phyloP scores from a whole-genome alignment of 2,329 filamentous ascomycete genomes.

The Colletotrichum brevisporum region DNA sequence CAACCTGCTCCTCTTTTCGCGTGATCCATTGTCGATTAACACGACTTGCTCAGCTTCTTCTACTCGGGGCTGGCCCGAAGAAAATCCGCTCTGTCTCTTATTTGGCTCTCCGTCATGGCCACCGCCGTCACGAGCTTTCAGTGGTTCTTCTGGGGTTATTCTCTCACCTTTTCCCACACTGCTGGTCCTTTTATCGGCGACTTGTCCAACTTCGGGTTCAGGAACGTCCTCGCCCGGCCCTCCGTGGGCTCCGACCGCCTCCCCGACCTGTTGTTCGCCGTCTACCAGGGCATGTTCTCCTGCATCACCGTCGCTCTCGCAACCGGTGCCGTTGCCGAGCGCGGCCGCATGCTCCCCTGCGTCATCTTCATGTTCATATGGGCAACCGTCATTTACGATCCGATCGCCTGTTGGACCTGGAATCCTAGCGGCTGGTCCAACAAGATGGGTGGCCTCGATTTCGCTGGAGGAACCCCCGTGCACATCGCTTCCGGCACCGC shows the following conservation, averaged over 20 bases:
- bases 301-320: conserved; percentile 88
- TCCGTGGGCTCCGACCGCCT: conserved; percentile 81
- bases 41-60: conserved; percentile 74
- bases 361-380: conserved; percentile 95
- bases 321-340: conserved; percentile 87
- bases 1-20: neutral
- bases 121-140: conserved; percentile 88
- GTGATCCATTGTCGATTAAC: conserved; percentile 6
- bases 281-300: conserved; percentile 92
- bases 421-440: conserved; percentile 86
- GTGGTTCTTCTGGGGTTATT: conserved; percentile 96
- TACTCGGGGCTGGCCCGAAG: conserved; percentile 91
- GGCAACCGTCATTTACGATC: conserved; percentile 91
- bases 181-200: conserved; percentile 84
- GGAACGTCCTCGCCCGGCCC: conserved; percentile 79
- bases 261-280: conserved; percentile 86
- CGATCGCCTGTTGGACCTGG: conserved; percentile 97
- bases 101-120: conserved; percentile 93
- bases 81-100: conserved; percentile 89
- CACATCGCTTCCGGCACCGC: conserved; percentile 88
- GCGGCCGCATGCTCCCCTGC: conserved; percentile 89
- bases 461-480: conserved; percentile 90
- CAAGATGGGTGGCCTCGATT: conserved; percentile 86
- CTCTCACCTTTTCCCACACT: conserved; percentile 83
- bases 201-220: conserved; percentile 84